Base-by-base conservation (phyloP, 495 filamentous ascomycete species). In the Neurospora sp. region DNA sequence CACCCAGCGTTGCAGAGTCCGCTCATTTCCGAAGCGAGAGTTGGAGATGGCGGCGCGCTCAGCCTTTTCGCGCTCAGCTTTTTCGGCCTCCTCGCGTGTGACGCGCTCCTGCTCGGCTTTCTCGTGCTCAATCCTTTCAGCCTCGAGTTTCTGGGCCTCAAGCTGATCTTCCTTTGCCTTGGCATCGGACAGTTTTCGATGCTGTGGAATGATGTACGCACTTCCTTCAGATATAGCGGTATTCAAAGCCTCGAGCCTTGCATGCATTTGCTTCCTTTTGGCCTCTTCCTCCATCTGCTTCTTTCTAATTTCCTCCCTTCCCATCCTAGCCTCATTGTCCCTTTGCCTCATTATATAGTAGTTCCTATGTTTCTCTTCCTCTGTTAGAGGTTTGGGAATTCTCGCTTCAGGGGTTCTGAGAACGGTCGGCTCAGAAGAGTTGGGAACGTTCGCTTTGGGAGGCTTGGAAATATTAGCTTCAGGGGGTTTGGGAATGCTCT, bases 1-100 rank as follows among this genome's bases (percentile, higher is more conserved):
- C 70, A 93, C 90, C 96, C 96, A 99, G 69, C 87, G 90, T 78
- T 98, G 90, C 72, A 99, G 84, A 71, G 88, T 85, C 42, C 95
- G 89, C 80, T 97, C 93, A 35, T 88, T 89, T 71, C 88, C 83
- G 16, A 85, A 81, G 48, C 89, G 86, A 72, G 89, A 87, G 68
- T 91, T 91, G 10, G 96, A 94, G 69, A 99, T 98, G 74, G 97
- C 93, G 46, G 87, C 82, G 35, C 18, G 42, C 18, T 46, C 42
- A n/a, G 42, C 42, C n/a, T 46, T 46, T 12, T 46, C 18, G 8
- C 18, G 39, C 38, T 39, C 38, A 0, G 38, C 38, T 39, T 10
- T 10, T 22, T 53, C 20, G 46, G 20, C 46, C 20, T 53, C 3
- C 20, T 27, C 46, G 9, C 10, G n/a, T 53, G 46, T 11, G 20